Evolutionary conservation across 306 rosid species (phyloP), one percentile per base, ranked within the genome.

Genomic region (Cucurbita maxima): DNA sequence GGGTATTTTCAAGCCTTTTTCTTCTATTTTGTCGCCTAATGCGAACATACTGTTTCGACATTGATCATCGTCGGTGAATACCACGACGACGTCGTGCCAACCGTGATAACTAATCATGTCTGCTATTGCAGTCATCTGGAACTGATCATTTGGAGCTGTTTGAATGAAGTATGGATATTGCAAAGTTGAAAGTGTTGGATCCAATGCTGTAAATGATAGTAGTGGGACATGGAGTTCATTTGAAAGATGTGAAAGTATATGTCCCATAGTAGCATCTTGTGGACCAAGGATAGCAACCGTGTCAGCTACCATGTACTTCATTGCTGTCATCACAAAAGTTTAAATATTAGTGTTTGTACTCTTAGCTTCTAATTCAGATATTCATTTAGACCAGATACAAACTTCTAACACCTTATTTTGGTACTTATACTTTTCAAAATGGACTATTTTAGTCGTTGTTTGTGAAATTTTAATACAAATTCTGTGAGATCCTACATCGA

Each of bases 131-230:
- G 77, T 37, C 85, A 86, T 81, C 76, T 86, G 89, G 76, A 76
- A 86, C 8, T 37, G 45, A 82, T 86, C 89, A 57, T 81, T 86
- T 5, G 89, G 89, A 37, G 87, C 89, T 16, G 89, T 86, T 79
- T 86, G 89, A 51, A 86, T 71, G 60, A 86, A 83, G 75, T 71
- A 86, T 30, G 89, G 89, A 81, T 79, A 79, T 78, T 86, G 89
- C 52, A 81, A 75, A 58, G 76, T 69, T 34, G 82, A 14, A 68
- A 83, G 59, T 51, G 82, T 67, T 14, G 89, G 89, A 72, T 86
- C 89, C 12, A 86, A 70, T 0, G 89, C 89, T 2, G 89, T 83
- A 77, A 76, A 79, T 7, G 89, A 86, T 61, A 83, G 53, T 7
- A 79, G 45, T n/a, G 89, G 89, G 43, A 83, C 78, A 20, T 68